A percentile compares a stretch with the other conserved stretches of the same genome.
Conservation (phyloP, 1,284 basidiomycete species). For the Cerioporus squamosus region DNA sequence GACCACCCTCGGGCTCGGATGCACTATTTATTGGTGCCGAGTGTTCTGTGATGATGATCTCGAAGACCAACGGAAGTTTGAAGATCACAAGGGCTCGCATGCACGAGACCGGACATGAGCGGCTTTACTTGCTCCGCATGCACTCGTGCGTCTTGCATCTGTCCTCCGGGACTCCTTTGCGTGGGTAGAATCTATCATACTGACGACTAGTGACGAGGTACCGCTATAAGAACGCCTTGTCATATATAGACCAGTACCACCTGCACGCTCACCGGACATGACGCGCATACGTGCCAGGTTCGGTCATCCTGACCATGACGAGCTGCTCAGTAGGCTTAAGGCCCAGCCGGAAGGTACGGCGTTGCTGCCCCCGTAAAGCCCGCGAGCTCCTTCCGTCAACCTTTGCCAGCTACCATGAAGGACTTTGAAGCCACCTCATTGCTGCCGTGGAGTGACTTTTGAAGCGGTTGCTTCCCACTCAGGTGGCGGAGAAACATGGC, state of each 20-base stretch:
- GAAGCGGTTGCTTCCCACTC: not conserved
- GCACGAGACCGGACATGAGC: conserved; percentile 9
- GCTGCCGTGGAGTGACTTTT: not conserved
- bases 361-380: conserved; percentile 5
- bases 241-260: conserved; percentile 12
- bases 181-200: not conserved
- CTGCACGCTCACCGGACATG: conserved; percentile 7
- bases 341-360: conserved; percentile 2
- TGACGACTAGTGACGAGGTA: not conserved
- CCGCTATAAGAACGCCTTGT: not conserved
- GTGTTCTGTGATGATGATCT: conserved; percentile 4
- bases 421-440: not conserved
- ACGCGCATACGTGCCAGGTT: not conserved
- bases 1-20: conserved; percentile 4
- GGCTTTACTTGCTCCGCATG: not conserved
- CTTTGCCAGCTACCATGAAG: not conserved
- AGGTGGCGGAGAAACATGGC: conserved; percentile 17
- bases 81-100: conserved; percentile 11
- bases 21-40: conserved; percentile 12
- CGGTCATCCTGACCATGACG: conserved; percentile 3
- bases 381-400: conserved; percentile 13
- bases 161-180: not conserved
- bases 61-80: conserved; percentile 5
- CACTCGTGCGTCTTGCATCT: not conserved
- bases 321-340: conserved; percentile 2